Base-by-base conservation (phyloP, 164 flowering plant genomes). In the Sextonia rubra region DNA sequence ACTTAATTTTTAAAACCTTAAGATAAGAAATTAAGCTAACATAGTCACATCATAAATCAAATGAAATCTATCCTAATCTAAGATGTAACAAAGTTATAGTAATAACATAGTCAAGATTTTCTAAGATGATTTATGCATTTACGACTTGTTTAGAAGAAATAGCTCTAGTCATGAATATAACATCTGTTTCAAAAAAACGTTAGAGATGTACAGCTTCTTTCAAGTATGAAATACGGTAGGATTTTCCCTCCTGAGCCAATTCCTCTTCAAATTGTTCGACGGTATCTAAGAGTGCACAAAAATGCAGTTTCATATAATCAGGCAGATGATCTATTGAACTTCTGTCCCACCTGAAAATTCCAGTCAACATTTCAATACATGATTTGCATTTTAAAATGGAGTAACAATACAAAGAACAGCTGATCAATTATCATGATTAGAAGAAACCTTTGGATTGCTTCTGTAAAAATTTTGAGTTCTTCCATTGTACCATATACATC, bases 291-390 rank as follows among this genome's bases (percentile, higher is more conserved):
- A 84, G 30, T 22, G 72, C 80, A 27, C 25, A 18, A 60, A 80
- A 86, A 48, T 30, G 66, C 7, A 72, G 1, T 70, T 77, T 78
- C 83, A 87, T 83, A 73, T 84, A 83, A 3, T 80, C 84, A 2
- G 89, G 90, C 0, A 87, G 78, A n/a, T 56, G 48, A 55, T 84
- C 77, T 2, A 56, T 60, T 25, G 70, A 61, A 14, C 55, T 18
- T 0, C 65, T 56, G 49, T 85, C 83, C 90, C 86, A 85, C 79
- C 88, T 87, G 60, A 20, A 76, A 73, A 44, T 66, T 7, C 14
- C 17, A 52, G 58, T 0, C 12, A 4, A 52, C 58, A 52, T 52
- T 52, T 52, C 58, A 52, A 52, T 18, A 12, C 58, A 14, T 52
- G 20, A 52, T 1, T 52, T 52, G 58, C 1, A 22, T 4, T 22